Conservation (phyloP, 257 asterid species). For the Euphrasia confusa region DNA sequence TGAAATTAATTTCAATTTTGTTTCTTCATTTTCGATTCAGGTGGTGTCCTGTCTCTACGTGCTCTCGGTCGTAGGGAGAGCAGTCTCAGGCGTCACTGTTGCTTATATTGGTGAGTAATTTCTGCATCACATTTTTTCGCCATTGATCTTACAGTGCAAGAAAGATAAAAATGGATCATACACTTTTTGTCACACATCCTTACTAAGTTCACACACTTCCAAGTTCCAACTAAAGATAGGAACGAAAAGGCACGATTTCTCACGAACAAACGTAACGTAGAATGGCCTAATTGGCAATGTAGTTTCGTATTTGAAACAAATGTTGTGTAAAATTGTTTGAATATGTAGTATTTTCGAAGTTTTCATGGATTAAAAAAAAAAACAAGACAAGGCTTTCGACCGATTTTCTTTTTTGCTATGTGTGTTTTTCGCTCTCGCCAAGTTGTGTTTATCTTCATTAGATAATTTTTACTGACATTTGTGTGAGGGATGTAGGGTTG, state of each 20-base stretch:
- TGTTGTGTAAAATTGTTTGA: neutral
- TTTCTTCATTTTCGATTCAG: conserved; percentile 29
- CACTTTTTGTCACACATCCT: too few species aligned
- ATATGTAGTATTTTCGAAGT: too few species aligned
- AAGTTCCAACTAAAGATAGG: too few species aligned
- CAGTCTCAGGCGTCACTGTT: conserved; percentile 71
- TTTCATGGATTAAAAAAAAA: neutral
- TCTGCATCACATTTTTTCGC: neutral
- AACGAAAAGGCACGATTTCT: too few species aligned
- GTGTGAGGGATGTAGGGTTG: conserved; percentile 44
- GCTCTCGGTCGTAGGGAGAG: conserved; percentile 79
- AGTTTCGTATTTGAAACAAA: too few species aligned
- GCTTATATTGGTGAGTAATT: conserved; percentile 62
- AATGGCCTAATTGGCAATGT: too few species aligned
- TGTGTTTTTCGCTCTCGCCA: too few species aligned
- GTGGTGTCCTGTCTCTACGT: conserved; percentile 67
- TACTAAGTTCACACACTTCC: too few species aligned
- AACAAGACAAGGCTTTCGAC: too few species aligned
- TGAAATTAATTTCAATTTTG: neutral
- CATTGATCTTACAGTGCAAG: neutral
- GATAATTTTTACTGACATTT: neutral
- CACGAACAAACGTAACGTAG: too few species aligned
- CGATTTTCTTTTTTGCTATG: neutral
- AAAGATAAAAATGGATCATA: too few species aligned
- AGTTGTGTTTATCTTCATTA: too few species aligned